phyloP scores from a whole-genome alignment of 345 rosid species.

The Viola odorata region DNA sequence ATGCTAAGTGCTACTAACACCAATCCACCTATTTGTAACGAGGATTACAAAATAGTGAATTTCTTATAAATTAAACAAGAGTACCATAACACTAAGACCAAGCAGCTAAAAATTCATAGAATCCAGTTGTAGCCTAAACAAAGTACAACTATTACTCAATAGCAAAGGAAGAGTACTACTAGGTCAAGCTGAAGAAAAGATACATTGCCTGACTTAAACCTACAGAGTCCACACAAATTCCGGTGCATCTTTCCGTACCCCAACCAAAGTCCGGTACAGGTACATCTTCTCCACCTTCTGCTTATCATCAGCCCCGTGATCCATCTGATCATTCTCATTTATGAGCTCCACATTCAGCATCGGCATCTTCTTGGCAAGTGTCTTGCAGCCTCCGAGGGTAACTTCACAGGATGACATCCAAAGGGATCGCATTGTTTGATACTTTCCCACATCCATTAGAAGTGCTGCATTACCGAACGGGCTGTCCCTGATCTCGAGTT shows the following conservation, averaged over 20 bases:
- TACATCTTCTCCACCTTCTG: conserved; percentile 73
- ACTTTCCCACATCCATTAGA: conserved; percentile 72
- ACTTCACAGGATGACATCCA: conserved; percentile 99
- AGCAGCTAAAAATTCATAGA: conserved; percentile 20
- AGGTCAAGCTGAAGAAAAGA: background rate
- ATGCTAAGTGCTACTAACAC: background rate
- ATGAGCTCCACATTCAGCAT: conserved; percentile 85
- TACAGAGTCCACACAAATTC: conserved; percentile 60
- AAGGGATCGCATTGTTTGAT: conserved; percentile 99
- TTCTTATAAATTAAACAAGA: conserved; percentile 16
- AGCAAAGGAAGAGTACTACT: conserved; percentile 1
- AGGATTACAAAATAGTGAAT: conserved; percentile 23
- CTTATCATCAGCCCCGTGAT: conserved; percentile 26
- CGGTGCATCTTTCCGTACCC: conserved; percentile 77
- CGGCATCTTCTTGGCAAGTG: conserved; percentile 61
- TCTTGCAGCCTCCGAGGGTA: conserved; percentile 85
- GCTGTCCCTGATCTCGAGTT: conserved; percentile 84
- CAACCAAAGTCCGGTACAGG: conserved; percentile 73
- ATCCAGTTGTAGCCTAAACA: conserved; percentile 19
- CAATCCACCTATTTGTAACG: background rate
- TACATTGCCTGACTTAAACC: conserved; percentile 12
- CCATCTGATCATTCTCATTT: conserved; percentile 47
- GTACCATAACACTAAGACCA: conserved; percentile 26
- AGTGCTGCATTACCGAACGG: conserved; percentile 88
- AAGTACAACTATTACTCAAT: conserved; percentile 20